Base-by-base conservation (phyloP, 2,329 filamentous ascomycete species). In the Colletotrichum spaethianum region DNA sequence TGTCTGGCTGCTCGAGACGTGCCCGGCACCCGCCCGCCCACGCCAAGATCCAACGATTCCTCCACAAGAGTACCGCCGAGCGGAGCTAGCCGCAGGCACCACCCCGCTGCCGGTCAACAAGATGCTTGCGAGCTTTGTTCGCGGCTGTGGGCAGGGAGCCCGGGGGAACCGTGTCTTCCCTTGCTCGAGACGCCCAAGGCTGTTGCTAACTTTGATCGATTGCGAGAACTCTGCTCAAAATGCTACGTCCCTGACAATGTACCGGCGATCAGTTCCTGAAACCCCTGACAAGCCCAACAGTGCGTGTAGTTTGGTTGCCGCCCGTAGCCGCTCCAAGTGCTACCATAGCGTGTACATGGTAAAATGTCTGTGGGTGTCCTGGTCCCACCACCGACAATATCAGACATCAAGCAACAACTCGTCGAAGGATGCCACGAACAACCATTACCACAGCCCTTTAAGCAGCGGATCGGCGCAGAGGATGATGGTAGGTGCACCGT, bases 31-130 rank as follows among this genome's bases (percentile, higher is more conserved):
- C 68, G 55, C 63, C 63, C 64, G 69, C 64, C 60, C 56, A 40
- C 50, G 65, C 69, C 59, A 72, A 59, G 69, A 57, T 48, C 52
- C 59, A 59, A 59, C 69, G n/a, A 44, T 59, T 53, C 65, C 60
- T 59, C 67, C 55, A 66, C 28, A 42, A 42, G 42, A 64, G 59
- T 69, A 64, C 46, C 70, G 59, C 46, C 57, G 59, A 72, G 60
- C 65, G 70, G 70, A 69, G 38, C 65, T 40, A 69, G 63, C 65
- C 70, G 65, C 70, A 63, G 59, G 66, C 67, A 61, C 38, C 31
- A 70, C 69, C 65, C 65, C 70, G 65, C 65, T 60, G 70, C 53
- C 42, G 44, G 44, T 60, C 44, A 36, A 67, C 50, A 38, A 56
- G 44, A 67, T 52, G 31, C 33, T 52, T 61, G 56, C 56, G 66